These are phyloP conservation scores for Diutina rugosa DNA, from an alignment of 1,139 yeast genomes.

Conservation along the genomic window DNA sequence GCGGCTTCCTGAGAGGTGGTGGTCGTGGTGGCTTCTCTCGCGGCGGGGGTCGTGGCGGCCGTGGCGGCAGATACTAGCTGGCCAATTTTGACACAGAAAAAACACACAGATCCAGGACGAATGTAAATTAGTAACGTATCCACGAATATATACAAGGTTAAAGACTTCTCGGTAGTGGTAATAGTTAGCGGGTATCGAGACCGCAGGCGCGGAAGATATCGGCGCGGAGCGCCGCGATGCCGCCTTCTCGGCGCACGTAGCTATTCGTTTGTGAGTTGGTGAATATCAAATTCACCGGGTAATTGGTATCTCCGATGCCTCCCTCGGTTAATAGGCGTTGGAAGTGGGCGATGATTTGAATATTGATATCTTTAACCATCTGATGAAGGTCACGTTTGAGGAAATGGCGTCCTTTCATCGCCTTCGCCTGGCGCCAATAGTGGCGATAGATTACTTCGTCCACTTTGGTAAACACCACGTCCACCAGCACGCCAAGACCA, in stretches of 20 bases:
- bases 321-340: slow-evolving; percentile 11
- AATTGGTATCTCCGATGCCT: slow-evolving; percentile 12
- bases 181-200: too few relatives aligned
- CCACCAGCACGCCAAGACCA: slow-evolving; percentile 52
- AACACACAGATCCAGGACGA: not conserved
- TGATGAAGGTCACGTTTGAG: not conserved
- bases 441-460: slow-evolving; percentile 33
- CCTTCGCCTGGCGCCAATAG: slow-evolving; percentile 3
- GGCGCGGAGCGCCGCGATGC: slow-evolving; percentile 22
- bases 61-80: slow-evolving; percentile 11
- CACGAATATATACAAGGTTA: not conserved
- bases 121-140: not conserved
- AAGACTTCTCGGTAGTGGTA: too few relatives aligned
- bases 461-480: slow-evolving; percentile 62
- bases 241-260: slow-evolving; percentile 13
- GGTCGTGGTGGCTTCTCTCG: slow-evolving; percentile 36
- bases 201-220: not conserved
- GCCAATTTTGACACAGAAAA: not conserved
- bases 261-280: slow-evolving; percentile 18
- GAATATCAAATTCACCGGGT: slow-evolving; percentile 22
- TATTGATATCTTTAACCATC: slow-evolving; percentile 10
- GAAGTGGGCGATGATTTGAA: slow-evolving; percentile 13
- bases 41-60: slow-evolving; percentile 33
- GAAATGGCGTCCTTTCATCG: not conserved
- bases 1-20: slow-evolving; percentile 34